Conservation (phyloP, 73 alveolate species). For the Paramecium sonneborni region DNA sequence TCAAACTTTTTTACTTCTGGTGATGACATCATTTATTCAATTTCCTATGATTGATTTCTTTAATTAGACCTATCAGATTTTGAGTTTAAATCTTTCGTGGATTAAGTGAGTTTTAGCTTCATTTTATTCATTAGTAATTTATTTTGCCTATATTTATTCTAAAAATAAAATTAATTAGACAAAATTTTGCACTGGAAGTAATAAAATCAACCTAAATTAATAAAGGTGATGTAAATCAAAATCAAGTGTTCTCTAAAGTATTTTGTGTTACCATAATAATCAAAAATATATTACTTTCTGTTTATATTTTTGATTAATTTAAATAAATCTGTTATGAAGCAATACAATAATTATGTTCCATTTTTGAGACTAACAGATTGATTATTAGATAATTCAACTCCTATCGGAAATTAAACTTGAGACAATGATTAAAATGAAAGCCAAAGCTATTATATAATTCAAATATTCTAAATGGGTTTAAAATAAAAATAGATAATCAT, state of each 20-base stretch:
- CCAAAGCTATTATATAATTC: neutral
- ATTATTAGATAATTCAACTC: neutral
- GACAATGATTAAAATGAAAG: neutral
- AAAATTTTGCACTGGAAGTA: neutral
- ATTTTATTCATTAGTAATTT: neutral
- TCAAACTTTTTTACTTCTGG: constrained; percentile 16
- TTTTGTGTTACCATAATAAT: neutral
- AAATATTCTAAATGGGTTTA: neutral
- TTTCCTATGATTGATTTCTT: neutral
- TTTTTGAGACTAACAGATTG: neutral
- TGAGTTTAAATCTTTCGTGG: neutral
- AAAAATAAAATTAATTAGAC: neutral
- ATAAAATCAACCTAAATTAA: neutral
- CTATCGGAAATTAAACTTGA: neutral
- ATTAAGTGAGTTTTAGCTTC: neutral
- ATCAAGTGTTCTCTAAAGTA: neutral
- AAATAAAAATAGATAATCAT: neutral
- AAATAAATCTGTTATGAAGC: neutral
- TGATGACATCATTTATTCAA: neutral
- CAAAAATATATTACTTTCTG: neutral
- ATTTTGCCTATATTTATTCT: neutral
- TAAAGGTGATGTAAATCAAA: neutral
- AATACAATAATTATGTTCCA: neutral
- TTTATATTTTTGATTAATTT: neutral
- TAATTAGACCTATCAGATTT: neutral